Evolutionary conservation across 164 flowering plant species (phyloP).

Genomic region (Hamamelis virginiana): DNA sequence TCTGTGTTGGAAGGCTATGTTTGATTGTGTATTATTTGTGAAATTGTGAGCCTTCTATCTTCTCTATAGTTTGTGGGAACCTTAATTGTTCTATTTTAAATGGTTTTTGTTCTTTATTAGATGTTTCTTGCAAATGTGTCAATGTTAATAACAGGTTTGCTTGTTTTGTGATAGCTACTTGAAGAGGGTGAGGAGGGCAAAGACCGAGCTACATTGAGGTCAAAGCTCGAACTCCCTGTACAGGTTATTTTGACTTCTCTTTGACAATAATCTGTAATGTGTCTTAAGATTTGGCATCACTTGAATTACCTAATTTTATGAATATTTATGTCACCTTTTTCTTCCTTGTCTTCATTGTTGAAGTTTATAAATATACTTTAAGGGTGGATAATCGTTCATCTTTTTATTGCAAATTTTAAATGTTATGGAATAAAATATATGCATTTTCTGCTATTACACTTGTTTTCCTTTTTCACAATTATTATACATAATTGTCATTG

Average conservation of each 20-base stretch:
- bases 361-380: too few relatives aligned
- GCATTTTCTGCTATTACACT: too few relatives aligned
- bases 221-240: slow-evolving; percentile 91
- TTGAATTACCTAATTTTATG: neutral
- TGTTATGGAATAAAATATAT: too few relatives aligned
- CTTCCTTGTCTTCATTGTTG: too few relatives aligned
- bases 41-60: neutral
- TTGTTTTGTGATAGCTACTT: slow-evolving; percentile 50
- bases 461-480: too few relatives aligned
- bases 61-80: neutral
- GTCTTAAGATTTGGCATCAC: neutral
- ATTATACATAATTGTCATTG: too few relatives aligned
- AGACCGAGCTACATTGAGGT: slow-evolving; percentile 60
- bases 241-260: slow-evolving; percentile 51
- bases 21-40: neutral
- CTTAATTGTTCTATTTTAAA: too few relatives aligned
- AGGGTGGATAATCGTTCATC: too few relatives aligned
- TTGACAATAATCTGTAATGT: neutral
- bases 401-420: too few relatives aligned
- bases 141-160: slow-evolving; percentile 1
- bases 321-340: neutral
- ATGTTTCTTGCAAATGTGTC: neutral
- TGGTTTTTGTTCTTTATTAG: neutral
- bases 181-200: slow-evolving; percentile 86
- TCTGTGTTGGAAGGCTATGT: too few relatives aligned